Conservation (phyloP, 805 yeast genomes). For the Yarrowia yakushimensis region DNA sequence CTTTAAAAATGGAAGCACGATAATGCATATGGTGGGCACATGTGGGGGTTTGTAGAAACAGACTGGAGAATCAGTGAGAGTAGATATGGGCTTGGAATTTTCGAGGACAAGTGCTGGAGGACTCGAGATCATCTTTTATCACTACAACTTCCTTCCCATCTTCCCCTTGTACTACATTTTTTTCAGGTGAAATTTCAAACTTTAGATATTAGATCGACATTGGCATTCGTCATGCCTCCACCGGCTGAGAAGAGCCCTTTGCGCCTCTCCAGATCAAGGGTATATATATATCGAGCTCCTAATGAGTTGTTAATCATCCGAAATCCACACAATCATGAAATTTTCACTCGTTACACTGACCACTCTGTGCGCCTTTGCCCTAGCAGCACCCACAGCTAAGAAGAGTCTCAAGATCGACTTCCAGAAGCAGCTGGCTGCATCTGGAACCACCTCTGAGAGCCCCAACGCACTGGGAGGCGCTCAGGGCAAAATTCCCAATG, state of each 20-base stretch:
- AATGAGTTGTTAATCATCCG: not conserved
- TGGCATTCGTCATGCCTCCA: slow-evolving; percentile 1
- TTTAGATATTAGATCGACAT: not conserved
- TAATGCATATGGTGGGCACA: not conserved
- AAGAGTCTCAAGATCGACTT: slow-evolving; percentile 4
- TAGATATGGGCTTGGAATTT: no score
- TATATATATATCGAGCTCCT: not conserved
- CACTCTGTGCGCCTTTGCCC: not conserved
- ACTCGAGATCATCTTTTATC: no score
- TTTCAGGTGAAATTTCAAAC: not conserved
- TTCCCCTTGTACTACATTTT: not conserved
- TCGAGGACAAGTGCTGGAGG: no score
- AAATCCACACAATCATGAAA: not conserved
- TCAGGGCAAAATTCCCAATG: not conserved
- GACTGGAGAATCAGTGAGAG: no score
- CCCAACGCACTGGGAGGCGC: not conserved
- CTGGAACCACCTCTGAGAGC: not conserved
- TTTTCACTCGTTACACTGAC: not conserved
- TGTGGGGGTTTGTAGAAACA: no score
- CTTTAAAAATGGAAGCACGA: not conserved
- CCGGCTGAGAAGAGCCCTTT: not conserved
- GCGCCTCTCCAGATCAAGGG: no score
- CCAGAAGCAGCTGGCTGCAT: not conserved
- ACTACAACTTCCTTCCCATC: no score
- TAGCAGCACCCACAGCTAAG: slow-evolving; percentile 3